A percentile compares a stretch with the other conserved stretches of the same genome.
phyloP scores from a whole-genome alignment of 176 grass and related monocot species.

The Bromus sterilis region DNA sequence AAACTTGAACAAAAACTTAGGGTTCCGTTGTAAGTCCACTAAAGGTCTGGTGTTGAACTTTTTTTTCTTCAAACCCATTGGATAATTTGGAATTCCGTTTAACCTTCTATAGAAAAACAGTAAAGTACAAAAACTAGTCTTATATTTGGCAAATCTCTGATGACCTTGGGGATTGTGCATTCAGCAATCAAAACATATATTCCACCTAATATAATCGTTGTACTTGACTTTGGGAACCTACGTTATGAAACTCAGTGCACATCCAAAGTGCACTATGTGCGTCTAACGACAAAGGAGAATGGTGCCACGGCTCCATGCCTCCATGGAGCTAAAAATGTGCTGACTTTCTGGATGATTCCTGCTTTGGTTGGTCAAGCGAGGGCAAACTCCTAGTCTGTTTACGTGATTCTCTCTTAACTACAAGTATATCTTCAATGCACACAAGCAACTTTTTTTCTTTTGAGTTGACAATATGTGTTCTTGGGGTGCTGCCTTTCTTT shows the following conservation, averaged over 20 bases:
- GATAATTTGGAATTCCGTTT: background rate
- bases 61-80: background rate
- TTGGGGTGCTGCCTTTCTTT: background rate
- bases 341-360: background rate
- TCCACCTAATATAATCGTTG: no score
- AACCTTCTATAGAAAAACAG: background rate
- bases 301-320: no score
- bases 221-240: no score
- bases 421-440: background rate
- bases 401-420: background rate
- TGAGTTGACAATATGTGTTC: slow-evolving; percentile 3
- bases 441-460: background rate
- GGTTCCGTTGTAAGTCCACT: background rate
- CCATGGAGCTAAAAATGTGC: background rate
- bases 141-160: no score
- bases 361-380: background rate
- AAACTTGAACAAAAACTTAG: background rate
- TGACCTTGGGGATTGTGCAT: no score
- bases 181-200: no score
- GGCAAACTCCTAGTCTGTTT: background rate
- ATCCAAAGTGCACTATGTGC: no score
- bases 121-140: no score
- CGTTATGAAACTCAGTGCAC: no score
- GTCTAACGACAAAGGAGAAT: no score
- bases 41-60: background rate